These are phyloP conservation scores for Yamadazyma friedrichii DNA, from an alignment of 1,139 yeast genomes.

Conservation along the genomic window DNA sequence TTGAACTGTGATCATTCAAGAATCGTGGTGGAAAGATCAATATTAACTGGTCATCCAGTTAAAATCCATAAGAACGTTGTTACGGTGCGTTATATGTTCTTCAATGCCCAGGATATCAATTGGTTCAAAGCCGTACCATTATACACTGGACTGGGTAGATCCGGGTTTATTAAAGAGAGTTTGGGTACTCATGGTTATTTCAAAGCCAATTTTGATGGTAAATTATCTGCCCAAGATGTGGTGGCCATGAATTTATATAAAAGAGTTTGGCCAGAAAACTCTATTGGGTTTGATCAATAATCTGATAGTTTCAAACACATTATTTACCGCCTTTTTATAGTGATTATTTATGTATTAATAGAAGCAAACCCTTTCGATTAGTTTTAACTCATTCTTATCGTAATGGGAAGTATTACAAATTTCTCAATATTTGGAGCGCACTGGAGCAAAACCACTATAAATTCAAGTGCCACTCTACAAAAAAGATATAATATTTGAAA, in stretches of 20 bases:
- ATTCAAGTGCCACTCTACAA: background rate
- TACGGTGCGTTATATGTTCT: constrained; percentile 96
- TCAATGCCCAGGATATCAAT: constrained; percentile 83
- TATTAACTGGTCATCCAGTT: constrained; percentile 91
- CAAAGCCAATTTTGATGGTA: constrained; percentile 94
- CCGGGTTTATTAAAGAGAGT: constrained; percentile 91
- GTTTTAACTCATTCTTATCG: background rate
- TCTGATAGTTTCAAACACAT: background rate
- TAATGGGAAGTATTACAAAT: background rate
- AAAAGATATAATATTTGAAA: background rate
- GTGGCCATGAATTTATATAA: constrained; percentile 93
- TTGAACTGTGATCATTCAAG: constrained; percentile 84
- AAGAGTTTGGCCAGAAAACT: constrained; percentile 81
- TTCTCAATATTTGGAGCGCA: background rate
- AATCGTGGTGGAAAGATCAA: constrained; percentile 81
- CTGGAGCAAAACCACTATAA: background rate
- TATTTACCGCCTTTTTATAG: background rate
- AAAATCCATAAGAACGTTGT: constrained; percentile 92
- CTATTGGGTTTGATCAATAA: constrained; percentile 30
- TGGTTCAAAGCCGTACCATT: constrained; percentile 92
- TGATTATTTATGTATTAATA: background rate
- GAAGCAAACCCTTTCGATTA: background rate
- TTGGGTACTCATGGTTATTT: constrained; percentile 98
- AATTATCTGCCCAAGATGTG: constrained; percentile 86
- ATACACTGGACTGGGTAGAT: constrained; percentile 87